Evolutionary conservation across 192 early-diverging fungal species (phyloP).

Genomic region (Neocallimastix lanati): DNA sequence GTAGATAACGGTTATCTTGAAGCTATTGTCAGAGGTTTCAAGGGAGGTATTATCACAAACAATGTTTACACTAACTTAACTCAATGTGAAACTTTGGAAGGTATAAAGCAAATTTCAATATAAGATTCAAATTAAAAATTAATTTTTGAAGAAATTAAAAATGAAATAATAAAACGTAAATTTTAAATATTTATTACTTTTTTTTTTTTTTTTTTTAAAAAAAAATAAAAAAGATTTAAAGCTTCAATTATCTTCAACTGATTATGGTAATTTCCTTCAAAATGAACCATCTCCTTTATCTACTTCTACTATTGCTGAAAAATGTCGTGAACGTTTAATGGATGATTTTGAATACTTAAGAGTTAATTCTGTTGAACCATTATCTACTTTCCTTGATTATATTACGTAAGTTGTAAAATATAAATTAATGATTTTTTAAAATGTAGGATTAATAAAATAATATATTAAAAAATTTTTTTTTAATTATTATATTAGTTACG

Average conservation of each 20-base stretch:
- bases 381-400: conserved; percentile 87
- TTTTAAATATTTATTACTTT: no score
- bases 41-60: conserved; percentile 59
- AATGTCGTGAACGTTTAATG: conserved; percentile 73
- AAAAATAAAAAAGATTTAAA: conserved; percentile 57
- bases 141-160: no score
- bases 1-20: conserved; percentile 80
- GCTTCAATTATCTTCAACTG: conserved; percentile 82
- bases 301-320: conserved; percentile 78
- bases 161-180: no score
- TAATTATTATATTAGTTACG: conserved; percentile 31
- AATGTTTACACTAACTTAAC: conserved; percentile 83
- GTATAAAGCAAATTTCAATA: no score
- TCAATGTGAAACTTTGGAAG: conserved; percentile 94
- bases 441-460: background rate
- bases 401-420: conserved; percentile 51
- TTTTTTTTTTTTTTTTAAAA: background rate
- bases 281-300: conserved; percentile 92
- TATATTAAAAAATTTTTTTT: background rate
- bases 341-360: conserved; percentile 85
- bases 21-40: conserved; percentile 87
- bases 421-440: no score
- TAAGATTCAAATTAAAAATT: no score
- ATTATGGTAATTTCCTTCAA: conserved; percentile 83
- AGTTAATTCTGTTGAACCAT: conserved; percentile 58